Base-by-base conservation (phyloP, 179 eudicot genomes). In the Silene noctiflora region DNA sequence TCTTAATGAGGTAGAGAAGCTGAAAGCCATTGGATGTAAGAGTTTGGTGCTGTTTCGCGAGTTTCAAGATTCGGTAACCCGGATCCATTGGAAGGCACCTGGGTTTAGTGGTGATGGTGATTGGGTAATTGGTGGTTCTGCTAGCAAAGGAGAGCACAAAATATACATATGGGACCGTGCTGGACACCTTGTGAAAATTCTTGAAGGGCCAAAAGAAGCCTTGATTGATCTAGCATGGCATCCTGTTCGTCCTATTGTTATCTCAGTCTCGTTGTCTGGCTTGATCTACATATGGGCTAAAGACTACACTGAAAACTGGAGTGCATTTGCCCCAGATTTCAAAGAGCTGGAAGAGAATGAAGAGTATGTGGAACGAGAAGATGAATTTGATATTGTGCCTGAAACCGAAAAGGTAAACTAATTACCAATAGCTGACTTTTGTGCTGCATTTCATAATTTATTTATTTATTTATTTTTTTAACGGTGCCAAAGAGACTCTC, bases 311-410 rank as follows among this genome's bases (percentile, higher is more conserved):
- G 99, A 96, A 75, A 91, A 93, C 76, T 96, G 99, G 99, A 96
- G 99, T 85, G 99, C 99, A 21, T 96, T 96, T 83, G 98, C 99
- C 76, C 99, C 99, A 0, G 97, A 96, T 84, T 96, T 93, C 64
- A 96, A 88, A 83, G 98, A 96, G 84, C 98, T 96, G 70, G 99
- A 96, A 85, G 98, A 91, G 84, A 96, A 96, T 79, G 99, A 93
- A 83, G 99, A 96, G 84, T 96, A 96, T 81, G 94, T 93, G 73
- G 99, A 96, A 79, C 88, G 91, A 71, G 99, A 96, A 82, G 99
- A 96, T 80, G 99, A 96, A 77, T 96, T 96, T 80, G 98, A 93
- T 84, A 78, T 96, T 79, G 82, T 91, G 77, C 96, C 96, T 13
- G 97, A 91, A 72, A 82, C 84, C 21, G 96, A 90, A 79, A 93